Percentiles rank a stretch among this genome's conserved stretches.
Conservation (phyloP, 1,284 basidiomycete genomes). For the Rhodotorula sp. region DNA sequence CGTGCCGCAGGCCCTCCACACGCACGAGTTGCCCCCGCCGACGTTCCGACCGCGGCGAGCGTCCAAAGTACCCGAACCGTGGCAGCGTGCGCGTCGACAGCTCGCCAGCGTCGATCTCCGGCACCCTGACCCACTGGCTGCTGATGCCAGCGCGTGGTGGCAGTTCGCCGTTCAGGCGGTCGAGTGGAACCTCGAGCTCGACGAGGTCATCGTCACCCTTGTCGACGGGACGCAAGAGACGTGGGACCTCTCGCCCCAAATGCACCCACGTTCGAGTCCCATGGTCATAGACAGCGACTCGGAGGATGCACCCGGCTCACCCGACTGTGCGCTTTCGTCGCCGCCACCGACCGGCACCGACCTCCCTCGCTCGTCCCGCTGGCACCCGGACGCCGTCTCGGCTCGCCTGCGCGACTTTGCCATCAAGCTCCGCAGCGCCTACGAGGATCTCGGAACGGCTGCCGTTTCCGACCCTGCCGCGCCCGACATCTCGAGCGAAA, state of each 20-base stretch:
- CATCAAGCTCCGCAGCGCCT: conserved; percentile 31
- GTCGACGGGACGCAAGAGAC: conserved; percentile 29
- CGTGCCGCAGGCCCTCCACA: conserved; percentile 17
- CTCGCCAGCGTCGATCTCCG: conserved; percentile 16
- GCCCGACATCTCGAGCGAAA: conserved; percentile 7
- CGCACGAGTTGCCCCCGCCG: conserved; percentile 18
- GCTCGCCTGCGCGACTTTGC: conserved; percentile 5
- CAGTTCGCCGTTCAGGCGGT: conserved; percentile 15
- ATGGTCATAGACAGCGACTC: not conserved
- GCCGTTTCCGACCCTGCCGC: not conserved
- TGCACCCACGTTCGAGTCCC: not conserved
- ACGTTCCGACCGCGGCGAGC: not conserved
- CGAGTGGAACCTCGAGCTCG: conserved; percentile 29
- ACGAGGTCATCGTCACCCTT: conserved; percentile 19
- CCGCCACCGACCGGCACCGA: not conserved
- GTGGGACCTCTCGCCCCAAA: conserved; percentile 18
- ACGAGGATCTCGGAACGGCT: conserved; percentile 26
- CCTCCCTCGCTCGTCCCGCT: not conserved
- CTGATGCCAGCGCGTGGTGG: conserved; percentile 27
- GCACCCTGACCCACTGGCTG: not conserved
- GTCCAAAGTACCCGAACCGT: not conserved
- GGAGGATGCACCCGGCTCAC: not conserved
- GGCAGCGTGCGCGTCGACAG: not conserved
- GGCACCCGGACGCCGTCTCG: conserved; percentile 5
- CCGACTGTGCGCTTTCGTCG: not conserved